Evolutionary conservation across 2,329 filamentous ascomycete species (phyloP), one percentile per base, ranked within the genome.

Genomic region (Monilinia laxa): DNA sequence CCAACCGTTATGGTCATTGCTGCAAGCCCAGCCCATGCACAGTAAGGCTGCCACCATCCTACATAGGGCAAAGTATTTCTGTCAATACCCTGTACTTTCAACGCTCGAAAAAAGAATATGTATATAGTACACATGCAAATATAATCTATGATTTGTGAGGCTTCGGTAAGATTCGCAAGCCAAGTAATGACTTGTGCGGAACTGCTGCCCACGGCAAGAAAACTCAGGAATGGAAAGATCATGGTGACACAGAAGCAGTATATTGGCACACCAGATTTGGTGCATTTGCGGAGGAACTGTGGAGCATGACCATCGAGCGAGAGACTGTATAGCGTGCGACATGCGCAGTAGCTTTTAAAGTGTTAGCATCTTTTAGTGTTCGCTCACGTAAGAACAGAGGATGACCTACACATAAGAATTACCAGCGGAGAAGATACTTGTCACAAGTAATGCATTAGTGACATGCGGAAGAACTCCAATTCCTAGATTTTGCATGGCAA

Each of bases 121-220:
- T 90, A 93, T 0, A 90, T 89, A 64, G 86, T 83, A 73, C 85
- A 86, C 76, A 90, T 87, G 74, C 86, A 85, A 35, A 83, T 82
- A 76, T 89, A 92, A 77, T 90, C 89, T 77, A 92, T 87, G 90
- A 73, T 82, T 74, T 91, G 89, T 0, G 89, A 90, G 0, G 90
- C 89, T 20, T 90, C 91, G n/a, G 91, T 79, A 72, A 91, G 78
- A 70, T 78, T 79, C 4, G 77, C 77, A 63, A 80, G 75, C 71
- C 78, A 80, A 68, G 76, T 78, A 69, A 80, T 78, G 9, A 80
- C 78, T 38, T 75, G 73, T 23, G 73, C 75, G 2, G 72, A 72
- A 49, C 74, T 84, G 1, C 87, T 84, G 67, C 82, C 82, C 68
- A 85, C 82, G 12, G 85, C 87, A 35, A 94, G 82, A 76, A 93